A percentile compares a stretch with the other conserved stretches of the same genome.
These are phyloP conservation scores for Backusella sp. DNA, from an alignment of 192 early-diverging fungal genomes.

Conservation along the genomic window DNA sequence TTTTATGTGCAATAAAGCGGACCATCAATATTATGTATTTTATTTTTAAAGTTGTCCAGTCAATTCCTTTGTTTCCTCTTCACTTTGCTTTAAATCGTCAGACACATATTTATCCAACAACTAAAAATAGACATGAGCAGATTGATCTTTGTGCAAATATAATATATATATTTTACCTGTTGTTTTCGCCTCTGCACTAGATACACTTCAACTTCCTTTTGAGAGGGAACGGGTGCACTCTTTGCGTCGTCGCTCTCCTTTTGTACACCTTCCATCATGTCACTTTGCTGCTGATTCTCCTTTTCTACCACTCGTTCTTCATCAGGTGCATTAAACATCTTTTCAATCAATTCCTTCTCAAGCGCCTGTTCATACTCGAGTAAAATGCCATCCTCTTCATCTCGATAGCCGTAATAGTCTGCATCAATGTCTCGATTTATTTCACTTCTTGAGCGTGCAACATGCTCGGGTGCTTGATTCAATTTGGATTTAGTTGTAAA, in stretches of 20 bases:
- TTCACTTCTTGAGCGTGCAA: slow-evolving; percentile 62
- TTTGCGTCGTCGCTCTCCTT: slow-evolving; percentile 32
- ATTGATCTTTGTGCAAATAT: too few relatives aligned
- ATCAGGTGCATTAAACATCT: slow-evolving; percentile 6
- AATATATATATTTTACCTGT: slow-evolving; percentile 35
- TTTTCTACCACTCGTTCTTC: slow-evolving; percentile 1
- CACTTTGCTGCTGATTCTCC: neutral
- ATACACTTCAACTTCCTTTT: slow-evolving; percentile 75
- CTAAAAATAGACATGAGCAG: neutral
- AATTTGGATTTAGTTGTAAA: too few relatives aligned
- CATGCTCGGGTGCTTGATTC: slow-evolving; percentile 38
- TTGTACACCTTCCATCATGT: neutral
- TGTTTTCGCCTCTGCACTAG: slow-evolving; percentile 71
- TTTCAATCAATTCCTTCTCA: slow-evolving; percentile 44
- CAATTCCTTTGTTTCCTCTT: slow-evolving; percentile 32
- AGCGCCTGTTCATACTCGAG: slow-evolving; percentile 74
- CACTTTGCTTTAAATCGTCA: slow-evolving; percentile 34
- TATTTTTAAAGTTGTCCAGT: slow-evolving; percentile 24
- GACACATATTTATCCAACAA: slow-evolving; percentile 49
- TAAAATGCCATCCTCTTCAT: slow-evolving; percentile 85
- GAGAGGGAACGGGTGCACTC: slow-evolving; percentile 57
- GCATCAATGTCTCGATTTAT: slow-evolving; percentile 82
- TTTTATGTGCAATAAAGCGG: too few relatives aligned
- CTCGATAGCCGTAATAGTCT: slow-evolving; percentile 93
- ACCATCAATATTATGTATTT: neutral